These are phyloP conservation scores for Stereocaulon alpinum DNA, from an alignment of 495 filamentous ascomycete genomes.

Conservation along the genomic window DNA sequence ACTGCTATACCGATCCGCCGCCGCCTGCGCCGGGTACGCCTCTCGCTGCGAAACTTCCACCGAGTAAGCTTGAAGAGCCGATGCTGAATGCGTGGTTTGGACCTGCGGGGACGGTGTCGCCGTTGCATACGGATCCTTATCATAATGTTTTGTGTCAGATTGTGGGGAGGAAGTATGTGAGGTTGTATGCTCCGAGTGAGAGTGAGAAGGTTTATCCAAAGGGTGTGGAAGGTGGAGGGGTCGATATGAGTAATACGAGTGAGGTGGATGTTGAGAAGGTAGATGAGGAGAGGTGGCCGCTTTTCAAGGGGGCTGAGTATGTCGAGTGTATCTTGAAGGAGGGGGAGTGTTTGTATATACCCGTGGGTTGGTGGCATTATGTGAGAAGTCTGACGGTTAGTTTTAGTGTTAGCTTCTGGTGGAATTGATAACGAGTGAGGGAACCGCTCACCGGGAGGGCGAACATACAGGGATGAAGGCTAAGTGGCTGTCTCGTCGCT, in stretches of 20 bases:
- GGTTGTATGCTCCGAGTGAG: constrained; percentile 65
- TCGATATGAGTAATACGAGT: constrained; percentile 92
- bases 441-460: background rate
- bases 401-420: constrained; percentile 98
- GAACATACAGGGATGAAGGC: background rate
- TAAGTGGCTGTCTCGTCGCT: background rate
- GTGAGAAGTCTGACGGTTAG: constrained; percentile 76
- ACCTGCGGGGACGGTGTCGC: constrained; percentile 76
- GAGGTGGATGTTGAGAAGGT: constrained; percentile 55
- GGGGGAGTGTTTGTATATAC: constrained; percentile 85
- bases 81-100: constrained; percentile 86
- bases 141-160: constrained; percentile 89
- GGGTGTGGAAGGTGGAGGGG: constrained; percentile 53
- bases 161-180: constrained; percentile 81
- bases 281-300: constrained; percentile 43
- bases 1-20: constrained; percentile 63
- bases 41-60: constrained; percentile 33
- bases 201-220: constrained; percentile 52
- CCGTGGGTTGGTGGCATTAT: constrained; percentile 98
- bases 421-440: constrained; percentile 52
- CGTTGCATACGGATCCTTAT: constrained; percentile 87
- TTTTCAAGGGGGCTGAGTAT: constrained; percentile 51
- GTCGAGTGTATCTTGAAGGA: constrained; percentile 68
- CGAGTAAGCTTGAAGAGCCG: constrained; percentile 34
- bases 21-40: constrained; percentile 40